phyloP scores from a whole-genome alignment of 306 rosid genomes.

The Medicago ruthenica region DNA sequence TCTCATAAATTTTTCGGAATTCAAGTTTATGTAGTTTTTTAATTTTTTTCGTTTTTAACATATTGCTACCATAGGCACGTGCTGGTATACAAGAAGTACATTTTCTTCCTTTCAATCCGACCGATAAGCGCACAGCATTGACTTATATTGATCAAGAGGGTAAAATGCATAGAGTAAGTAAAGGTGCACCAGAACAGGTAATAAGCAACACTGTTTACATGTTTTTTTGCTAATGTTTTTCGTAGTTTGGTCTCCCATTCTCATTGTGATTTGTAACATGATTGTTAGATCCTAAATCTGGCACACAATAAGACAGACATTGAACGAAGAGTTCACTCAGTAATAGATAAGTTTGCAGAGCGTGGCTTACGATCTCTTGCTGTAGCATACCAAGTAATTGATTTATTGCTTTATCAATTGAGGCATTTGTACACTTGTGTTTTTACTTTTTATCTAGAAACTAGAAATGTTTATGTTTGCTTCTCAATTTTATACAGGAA shows the following conservation, averaged over 20 bases:
- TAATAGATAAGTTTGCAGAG: conserved; percentile 95
- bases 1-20: conserved; percentile 5
- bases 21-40: conserved; percentile 32
- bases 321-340: conserved; percentile 88
- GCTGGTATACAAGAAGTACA: conserved; percentile 93
- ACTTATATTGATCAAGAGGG: conserved; percentile 84
- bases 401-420: conserved; percentile 34
- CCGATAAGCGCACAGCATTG: conserved; percentile 97
- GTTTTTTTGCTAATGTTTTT: not conserved
- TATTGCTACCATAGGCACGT: conserved; percentile 69
- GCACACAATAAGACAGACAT: conserved; percentile 90
- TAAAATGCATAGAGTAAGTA: conserved; percentile 96
- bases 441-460: conserved; percentile 28
- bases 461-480: conserved; percentile 14
- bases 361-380: conserved; percentile 97
- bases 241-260: conserved; percentile 21
- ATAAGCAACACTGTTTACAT: conserved; percentile 11
- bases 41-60: conserved; percentile 15
- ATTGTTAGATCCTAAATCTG: conserved; percentile 77
- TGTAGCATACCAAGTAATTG: conserved; percentile 88
- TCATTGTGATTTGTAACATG: conserved; percentile 43
- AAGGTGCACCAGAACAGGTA: conserved; percentile 99
- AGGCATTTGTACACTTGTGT: not conserved
- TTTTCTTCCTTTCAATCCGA: conserved; percentile 98
- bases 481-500: conserved; percentile 65